Conservation (phyloP, 768 basidiomycete species). For the Lactifluus echinatus region DNA sequence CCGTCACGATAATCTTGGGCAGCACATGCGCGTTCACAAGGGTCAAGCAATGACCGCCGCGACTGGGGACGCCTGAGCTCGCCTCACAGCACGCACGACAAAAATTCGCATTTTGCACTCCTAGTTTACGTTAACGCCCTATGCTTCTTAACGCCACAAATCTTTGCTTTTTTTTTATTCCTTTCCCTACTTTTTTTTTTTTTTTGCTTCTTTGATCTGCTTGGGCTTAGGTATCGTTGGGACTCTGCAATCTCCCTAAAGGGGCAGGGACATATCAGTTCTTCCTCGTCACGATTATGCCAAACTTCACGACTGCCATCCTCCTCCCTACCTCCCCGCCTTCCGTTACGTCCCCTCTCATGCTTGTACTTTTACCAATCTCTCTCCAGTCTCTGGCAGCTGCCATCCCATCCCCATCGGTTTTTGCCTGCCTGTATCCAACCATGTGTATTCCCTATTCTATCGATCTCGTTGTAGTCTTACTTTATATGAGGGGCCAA, state of each 20-base stretch:
- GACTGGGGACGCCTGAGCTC: constrained; percentile 8
- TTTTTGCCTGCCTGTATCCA: constrained; percentile 13
- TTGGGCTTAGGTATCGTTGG: constrained; percentile 13
- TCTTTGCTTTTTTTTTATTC: background rate
- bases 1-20: constrained; percentile 80
- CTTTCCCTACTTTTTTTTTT: constrained; percentile 1
- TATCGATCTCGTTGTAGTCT: constrained; percentile 19
- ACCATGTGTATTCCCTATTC: constrained; percentile 22
- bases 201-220: constrained; percentile 4
- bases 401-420: constrained; percentile 1
- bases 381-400: background rate
- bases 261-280: constrained; percentile 9
- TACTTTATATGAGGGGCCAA: constrained; percentile 13
- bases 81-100: background rate
- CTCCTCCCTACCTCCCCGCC: background rate
- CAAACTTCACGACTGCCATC: constrained; percentile 6
- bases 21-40: constrained; percentile 79
- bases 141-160: background rate
- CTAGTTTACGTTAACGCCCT: background rate
- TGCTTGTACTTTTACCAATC: constrained; percentile 21
- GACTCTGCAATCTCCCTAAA: constrained; percentile 9
- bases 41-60: constrained; percentile 18
- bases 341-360: background rate
- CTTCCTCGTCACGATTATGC: constrained; percentile 10
- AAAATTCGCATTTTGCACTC: background rate